Evolutionary conservation across 2,329 filamentous ascomycete species (phyloP).

Genomic region (Niveomyces coronatus): DNA sequence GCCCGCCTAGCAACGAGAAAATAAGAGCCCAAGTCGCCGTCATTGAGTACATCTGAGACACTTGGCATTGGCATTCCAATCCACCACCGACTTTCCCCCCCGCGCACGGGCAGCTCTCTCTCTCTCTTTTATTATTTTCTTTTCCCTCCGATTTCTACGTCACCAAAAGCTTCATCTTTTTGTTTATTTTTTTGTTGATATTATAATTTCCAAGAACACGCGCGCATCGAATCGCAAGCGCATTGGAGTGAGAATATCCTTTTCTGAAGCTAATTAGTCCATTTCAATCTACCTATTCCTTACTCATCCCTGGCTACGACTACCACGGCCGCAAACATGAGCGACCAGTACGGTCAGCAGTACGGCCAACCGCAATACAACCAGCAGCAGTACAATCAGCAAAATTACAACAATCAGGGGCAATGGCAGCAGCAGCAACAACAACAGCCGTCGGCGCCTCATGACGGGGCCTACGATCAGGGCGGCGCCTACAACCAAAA

Average conservation of each 20-base stretch:
- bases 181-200: not conserved
- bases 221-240: too few species aligned
- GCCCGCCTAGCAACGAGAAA: too few species aligned
- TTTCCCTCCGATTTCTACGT: not conserved
- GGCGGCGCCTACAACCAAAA: constrained; percentile 6
- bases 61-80: constrained; percentile 10
- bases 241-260: too few species aligned
- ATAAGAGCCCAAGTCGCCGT: not conserved
- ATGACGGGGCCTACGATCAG: constrained; percentile 13
- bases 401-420: too few species aligned
- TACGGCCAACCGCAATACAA: constrained; percentile 12
- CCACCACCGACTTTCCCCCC: constrained; percentile 7
- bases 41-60: too few species aligned
- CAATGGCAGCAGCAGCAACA: constrained; percentile 20
- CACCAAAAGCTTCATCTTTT: not conserved
- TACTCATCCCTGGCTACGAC: too few species aligned
- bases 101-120: not conserved
- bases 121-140: not conserved
- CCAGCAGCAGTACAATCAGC: constrained; percentile 14
- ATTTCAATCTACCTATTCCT: too few species aligned
- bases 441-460: constrained; percentile 16
- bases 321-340: too few species aligned
- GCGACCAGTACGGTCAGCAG: constrained; percentile 12
- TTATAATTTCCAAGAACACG: not conserved
- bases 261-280: too few species aligned